Conservation (phyloP, 176 grass and related monocot species). For the Thinopyrum elongatum region DNA sequence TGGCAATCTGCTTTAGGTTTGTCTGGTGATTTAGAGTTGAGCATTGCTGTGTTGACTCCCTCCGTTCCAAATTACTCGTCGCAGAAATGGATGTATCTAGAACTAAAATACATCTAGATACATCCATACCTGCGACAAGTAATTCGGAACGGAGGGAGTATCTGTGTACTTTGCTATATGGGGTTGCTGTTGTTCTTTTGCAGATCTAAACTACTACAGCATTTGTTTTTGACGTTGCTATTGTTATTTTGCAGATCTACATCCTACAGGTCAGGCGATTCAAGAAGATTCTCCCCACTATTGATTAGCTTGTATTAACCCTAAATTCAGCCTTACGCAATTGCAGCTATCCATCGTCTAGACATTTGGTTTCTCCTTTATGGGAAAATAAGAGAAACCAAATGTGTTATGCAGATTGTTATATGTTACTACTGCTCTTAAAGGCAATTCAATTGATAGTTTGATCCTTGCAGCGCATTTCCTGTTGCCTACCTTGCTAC, state of each 20-base stretch:
- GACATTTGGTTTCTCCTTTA: not conserved
- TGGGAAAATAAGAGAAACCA: not conserved
- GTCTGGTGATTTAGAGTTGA: slow-evolving; percentile 10
- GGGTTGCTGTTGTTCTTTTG: no score
- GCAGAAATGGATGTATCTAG: no score
- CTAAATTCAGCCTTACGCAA: not conserved
- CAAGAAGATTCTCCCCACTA: not conserved
- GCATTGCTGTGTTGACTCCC: not conserved
- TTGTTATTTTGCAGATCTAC: not conserved
- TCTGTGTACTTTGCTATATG: not conserved
- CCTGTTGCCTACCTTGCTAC: not conserved
- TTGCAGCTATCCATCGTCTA: not conserved
- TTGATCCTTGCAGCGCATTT: not conserved
- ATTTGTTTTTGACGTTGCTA: not conserved
- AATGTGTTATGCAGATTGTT: not conserved
- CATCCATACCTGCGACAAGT: no score
- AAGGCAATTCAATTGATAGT: not conserved
- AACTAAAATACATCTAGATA: not conserved
- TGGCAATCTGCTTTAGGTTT: not conserved
- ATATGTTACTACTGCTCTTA: not conserved
- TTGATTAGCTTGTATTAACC: not conserved
- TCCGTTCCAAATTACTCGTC: no score
- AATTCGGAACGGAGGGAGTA: no score
- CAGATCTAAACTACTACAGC: not conserved
- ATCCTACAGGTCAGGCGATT: not conserved